These are phyloP conservation scores for Rhodotorula sp. DNA, from an alignment of 1,284 basidiomycete species.

Conservation along the genomic window DNA sequence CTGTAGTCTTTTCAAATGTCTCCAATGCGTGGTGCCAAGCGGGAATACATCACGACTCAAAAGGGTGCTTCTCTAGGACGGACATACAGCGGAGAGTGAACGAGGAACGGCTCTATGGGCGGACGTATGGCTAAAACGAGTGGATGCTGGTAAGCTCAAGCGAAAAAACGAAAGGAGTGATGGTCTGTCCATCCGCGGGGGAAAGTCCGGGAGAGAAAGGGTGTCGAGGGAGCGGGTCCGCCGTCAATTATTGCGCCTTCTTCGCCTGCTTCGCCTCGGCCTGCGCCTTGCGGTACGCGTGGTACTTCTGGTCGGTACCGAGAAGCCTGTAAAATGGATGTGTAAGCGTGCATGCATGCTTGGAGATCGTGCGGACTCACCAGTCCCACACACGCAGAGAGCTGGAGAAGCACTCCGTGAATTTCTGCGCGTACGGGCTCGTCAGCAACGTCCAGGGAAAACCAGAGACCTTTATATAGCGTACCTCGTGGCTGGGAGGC, in stretches of 20 bases:
- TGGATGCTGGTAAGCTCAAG: not conserved
- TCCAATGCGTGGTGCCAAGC: no score
- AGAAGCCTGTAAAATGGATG: slow-evolving; percentile 19
- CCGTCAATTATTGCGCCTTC: slow-evolving; percentile 24
- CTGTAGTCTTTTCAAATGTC: no score
- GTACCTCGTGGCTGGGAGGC: slow-evolving; percentile 36
- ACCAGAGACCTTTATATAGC: no score
- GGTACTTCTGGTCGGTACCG: slow-evolving; percentile 46
- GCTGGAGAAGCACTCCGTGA: slow-evolving; percentile 45
- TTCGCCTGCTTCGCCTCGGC: slow-evolving; percentile 23
- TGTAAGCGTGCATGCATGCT: not conserved
- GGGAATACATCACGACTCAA: no score
- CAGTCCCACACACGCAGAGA: slow-evolving; percentile 38
- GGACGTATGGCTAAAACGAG: not conserved
- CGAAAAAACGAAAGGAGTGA: not conserved
- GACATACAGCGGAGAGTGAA: not conserved
- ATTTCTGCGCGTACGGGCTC: slow-evolving; percentile 16
- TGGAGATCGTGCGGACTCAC: not conserved
- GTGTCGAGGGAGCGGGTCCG: no score
- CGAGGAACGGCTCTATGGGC: not conserved
- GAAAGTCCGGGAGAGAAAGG: no score
- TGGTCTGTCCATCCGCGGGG: no score
- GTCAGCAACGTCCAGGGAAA: no score
- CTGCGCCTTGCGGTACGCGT: slow-evolving; percentile 38
- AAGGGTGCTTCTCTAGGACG: no score